These are phyloP conservation scores for Debaryomyces subglobosus DNA, from an alignment of 1,139 yeast genomes.

Conservation along the genomic window DNA sequence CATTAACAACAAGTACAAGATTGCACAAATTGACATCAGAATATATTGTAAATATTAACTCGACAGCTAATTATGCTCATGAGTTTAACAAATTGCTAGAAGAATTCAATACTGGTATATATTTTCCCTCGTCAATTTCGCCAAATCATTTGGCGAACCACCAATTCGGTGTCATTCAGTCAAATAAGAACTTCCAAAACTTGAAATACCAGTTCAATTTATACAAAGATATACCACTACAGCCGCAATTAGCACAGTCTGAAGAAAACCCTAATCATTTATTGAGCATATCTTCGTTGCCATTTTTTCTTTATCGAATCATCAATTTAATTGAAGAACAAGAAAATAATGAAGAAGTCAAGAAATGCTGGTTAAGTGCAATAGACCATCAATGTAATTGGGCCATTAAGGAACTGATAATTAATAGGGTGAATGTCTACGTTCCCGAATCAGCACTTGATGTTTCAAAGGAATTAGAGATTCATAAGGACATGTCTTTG, in stretches of 20 bases:
- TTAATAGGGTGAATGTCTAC: conserved; percentile 26
- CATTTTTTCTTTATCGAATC: conserved; percentile 33
- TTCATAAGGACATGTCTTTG: conserved; percentile 29
- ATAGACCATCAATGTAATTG: conserved; percentile 38
- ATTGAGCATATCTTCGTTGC: conserved; percentile 36
- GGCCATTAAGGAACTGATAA: conserved; percentile 36
- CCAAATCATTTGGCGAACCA: conserved; percentile 29
- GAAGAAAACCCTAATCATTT: conserved; percentile 17
- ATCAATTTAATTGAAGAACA: conserved; percentile 26
- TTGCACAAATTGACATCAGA: conserved; percentile 31
- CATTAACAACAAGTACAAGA: conserved; percentile 31
- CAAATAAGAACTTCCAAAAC: conserved; percentile 42
- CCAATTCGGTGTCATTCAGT: conserved; percentile 29
- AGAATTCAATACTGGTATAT: conserved; percentile 42
- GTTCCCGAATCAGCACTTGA: conserved; percentile 18
- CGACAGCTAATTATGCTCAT: conserved; percentile 27
- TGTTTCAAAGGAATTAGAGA: conserved; percentile 22
- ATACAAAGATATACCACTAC: conserved; percentile 47
- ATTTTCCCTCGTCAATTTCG: conserved; percentile 38
- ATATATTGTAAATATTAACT: conserved; percentile 29
- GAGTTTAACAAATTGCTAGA: conserved; percentile 33
- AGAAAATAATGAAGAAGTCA: conserved; percentile 13
- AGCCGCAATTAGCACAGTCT: conserved; percentile 25
- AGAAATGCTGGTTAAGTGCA: conserved; percentile 34
- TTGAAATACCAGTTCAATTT: conserved; percentile 43